Evolutionary conservation across 371 early-diverging fungal species (phyloP).

Genomic region (Rhizopus arrhizus): DNA sequence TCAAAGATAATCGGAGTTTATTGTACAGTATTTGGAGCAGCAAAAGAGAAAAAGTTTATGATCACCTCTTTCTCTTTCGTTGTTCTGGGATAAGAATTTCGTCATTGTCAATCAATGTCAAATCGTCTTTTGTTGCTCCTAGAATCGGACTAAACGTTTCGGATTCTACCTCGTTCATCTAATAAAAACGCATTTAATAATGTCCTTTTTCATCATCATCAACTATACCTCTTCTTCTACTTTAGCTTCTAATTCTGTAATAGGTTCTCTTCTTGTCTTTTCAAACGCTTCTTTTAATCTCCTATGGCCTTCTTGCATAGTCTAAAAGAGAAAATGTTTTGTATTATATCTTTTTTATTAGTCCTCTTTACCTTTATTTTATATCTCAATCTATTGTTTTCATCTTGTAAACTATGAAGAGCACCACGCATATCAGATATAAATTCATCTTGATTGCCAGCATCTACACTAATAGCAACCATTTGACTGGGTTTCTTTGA

Average conservation of each 20-base stretch:
- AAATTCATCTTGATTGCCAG: slow-evolving; percentile 43
- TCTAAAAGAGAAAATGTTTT: slow-evolving; percentile 11
- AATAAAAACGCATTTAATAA: neutral
- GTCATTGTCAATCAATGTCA: slow-evolving; percentile 1
- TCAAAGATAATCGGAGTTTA: neutral
- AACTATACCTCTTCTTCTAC: neutral
- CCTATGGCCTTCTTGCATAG: slow-evolving; percentile 42
- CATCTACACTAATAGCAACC: slow-evolving; percentile 38
- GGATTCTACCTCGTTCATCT: slow-evolving; percentile 11
- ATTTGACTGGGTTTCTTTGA: slow-evolving; percentile 20
- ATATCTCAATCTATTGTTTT: slow-evolving; percentile 39
- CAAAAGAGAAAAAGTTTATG: neutral
- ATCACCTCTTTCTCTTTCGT: slow-evolving; percentile 13
- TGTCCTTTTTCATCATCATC: neutral
- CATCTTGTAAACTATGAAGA: slow-evolving; percentile 38
- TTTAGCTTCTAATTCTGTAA: slow-evolving; percentile 6
- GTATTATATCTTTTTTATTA: neutral
- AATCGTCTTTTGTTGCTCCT: slow-evolving; percentile 12
- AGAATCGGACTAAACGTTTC: slow-evolving; percentile 22
- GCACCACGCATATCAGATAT: slow-evolving; percentile 46
- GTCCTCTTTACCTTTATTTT: slow-evolving; percentile 29
- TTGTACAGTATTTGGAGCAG: neutral
- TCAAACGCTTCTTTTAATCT: slow-evolving; percentile 43
- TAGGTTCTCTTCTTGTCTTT: slow-evolving; percentile 19
- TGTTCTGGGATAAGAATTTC: neutral